Evolutionary conservation across 768 basidiomycete genomes (phyloP).

Genomic region (Auricularia cornea): DNA sequence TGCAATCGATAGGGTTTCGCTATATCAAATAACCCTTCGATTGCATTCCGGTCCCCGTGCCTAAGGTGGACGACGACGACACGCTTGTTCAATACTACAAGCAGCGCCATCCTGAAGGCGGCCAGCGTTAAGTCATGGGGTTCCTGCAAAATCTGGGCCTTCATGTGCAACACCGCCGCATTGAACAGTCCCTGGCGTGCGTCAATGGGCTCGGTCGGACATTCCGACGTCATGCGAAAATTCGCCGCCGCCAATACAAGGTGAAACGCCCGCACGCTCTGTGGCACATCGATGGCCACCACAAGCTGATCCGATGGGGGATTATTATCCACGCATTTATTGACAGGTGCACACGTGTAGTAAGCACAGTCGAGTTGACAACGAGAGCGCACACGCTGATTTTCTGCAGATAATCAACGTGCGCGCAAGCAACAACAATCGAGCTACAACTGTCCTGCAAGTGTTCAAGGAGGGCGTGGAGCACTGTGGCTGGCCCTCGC

Average conservation of each 20-base stretch:
- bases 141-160: background rate
- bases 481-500: slow-evolving; percentile 9
- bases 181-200: background rate
- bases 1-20: too few relatives aligned
- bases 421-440: slow-evolving; percentile 20
- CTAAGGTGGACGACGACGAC: background rate
- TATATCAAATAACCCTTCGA: too few relatives aligned
- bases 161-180: background rate
- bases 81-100: background rate
- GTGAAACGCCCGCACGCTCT: too few relatives aligned
- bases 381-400: too few relatives aligned
- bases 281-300: too few relatives aligned
- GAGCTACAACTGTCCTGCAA: slow-evolving; percentile 11
- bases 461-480: slow-evolving; percentile 10
- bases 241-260: too few relatives aligned
- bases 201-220: background rate
- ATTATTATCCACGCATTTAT: slow-evolving; percentile 15
- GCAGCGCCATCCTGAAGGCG: background rate
- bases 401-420: slow-evolving; percentile 16
- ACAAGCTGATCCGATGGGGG: slow-evolving; percentile 11
- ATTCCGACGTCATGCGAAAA: background rate
- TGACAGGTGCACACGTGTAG: slow-evolving; percentile 8
- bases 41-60: too few relatives aligned
- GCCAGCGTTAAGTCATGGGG: background rate
- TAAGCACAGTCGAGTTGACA: too few relatives aligned